phyloP scores from a whole-genome alignment of 148 eudicot species.

The Euryodendron excelsum region DNA sequence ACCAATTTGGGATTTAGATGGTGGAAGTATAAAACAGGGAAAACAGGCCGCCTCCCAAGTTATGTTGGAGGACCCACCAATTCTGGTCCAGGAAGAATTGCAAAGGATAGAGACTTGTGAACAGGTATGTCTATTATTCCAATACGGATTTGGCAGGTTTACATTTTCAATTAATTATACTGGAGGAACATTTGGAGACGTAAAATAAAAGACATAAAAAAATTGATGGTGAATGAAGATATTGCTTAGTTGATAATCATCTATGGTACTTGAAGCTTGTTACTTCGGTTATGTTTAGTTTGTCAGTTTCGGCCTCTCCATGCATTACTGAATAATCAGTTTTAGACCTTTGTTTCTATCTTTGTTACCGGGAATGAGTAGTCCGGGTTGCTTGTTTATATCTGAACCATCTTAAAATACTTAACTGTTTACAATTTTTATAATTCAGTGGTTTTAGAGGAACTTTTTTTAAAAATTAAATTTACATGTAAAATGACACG shows the following conservation, averaged over 20 bases:
- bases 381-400: not conserved
- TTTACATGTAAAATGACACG: not conserved
- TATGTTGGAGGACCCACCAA: conserved; percentile 2
- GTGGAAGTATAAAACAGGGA: conserved; percentile 12
- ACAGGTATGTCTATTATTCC: conserved; percentile 18
- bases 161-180: not conserved
- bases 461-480: not conserved
- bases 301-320: not conserved
- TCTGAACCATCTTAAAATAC: not conserved
- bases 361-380: not conserved
- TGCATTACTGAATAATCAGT: not conserved
- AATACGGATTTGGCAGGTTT: not conserved
- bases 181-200: not conserved
- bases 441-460: not conserved
- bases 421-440: not conserved
- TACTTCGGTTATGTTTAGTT: not conserved
- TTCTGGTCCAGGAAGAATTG: conserved; percentile 7
- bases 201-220: not conserved
- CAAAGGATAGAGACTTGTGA: conserved; percentile 1
- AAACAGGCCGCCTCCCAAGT: conserved; percentile 4
- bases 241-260: not conserved
- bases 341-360: not conserved
- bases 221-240: not conserved
- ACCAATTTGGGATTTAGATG: conserved; percentile 11
- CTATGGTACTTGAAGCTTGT: not conserved